A percentile compares a stretch with the other conserved stretches of the same genome.
Conservation (phyloP, 768 basidiomycete genomes). For the Termitomyces sp. region DNA sequence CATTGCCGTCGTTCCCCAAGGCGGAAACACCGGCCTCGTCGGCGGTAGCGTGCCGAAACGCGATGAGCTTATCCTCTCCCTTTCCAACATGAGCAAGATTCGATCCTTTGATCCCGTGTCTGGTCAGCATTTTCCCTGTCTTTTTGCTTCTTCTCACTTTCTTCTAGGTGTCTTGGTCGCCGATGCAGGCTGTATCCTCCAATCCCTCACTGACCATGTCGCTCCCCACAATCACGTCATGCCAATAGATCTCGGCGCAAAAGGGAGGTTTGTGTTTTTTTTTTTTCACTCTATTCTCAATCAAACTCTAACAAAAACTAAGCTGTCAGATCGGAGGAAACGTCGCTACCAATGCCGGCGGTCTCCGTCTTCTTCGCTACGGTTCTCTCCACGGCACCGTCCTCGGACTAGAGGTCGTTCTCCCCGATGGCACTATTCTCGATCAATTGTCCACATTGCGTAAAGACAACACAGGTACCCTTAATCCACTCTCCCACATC, state of each 20-base stretch:
- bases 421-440: slow-evolving; percentile 90
- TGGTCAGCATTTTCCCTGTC: slow-evolving; percentile 36
- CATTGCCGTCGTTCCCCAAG: slow-evolving; percentile 94
- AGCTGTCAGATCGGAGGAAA: slow-evolving; percentile 99
- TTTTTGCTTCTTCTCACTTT: background rate
- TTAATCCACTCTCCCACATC: too few relatives aligned
- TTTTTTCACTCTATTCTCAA: background rate
- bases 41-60: slow-evolving; percentile 88
- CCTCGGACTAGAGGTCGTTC: slow-evolving; percentile 90
- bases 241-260: slow-evolving; percentile 93
- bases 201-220: slow-evolving; percentile 81
- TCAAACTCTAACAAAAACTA: slow-evolving; percentile 4
- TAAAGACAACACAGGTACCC: slow-evolving; percentile 91
- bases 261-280: slow-evolving; percentile 66
- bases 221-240: slow-evolving; percentile 89
- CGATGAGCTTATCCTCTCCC: slow-evolving; percentile 83
- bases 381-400: slow-evolving; percentile 94
- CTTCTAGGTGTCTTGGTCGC: slow-evolving; percentile 76
- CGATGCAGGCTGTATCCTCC: slow-evolving; percentile 92
- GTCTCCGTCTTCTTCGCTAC: slow-evolving; percentile 89
- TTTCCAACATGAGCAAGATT: slow-evolving; percentile 76
- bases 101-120: slow-evolving; percentile 82
- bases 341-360: slow-evolving; percentile 95
- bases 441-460: slow-evolving; percentile 85
- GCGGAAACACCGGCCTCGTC: slow-evolving; percentile 97